phyloP scores from a whole-genome alignment of 208 protist species.

The Leishmania lainsoni region DNA sequence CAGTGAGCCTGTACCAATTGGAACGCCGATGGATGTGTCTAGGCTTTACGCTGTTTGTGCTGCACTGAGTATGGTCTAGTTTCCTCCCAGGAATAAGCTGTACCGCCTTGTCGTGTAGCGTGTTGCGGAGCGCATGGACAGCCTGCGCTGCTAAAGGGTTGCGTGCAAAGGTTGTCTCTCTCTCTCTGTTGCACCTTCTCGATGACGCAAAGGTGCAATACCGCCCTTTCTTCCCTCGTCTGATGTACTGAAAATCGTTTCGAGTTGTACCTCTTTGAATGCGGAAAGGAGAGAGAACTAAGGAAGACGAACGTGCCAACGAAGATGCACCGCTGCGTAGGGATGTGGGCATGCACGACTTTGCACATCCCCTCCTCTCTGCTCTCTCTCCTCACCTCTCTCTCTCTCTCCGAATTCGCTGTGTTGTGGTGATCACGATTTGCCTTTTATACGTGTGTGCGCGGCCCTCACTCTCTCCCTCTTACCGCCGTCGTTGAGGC shows the following conservation, averaged over 20 bases:
- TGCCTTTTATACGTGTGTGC: neutral
- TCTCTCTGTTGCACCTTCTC: neutral
- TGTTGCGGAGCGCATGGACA: neutral
- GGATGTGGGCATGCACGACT: too few species aligned
- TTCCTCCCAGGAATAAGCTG: neutral
- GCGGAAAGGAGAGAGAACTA: too few species aligned
- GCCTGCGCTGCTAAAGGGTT: neutral
- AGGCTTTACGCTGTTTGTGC: constrained; percentile 37
- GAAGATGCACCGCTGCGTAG: too few species aligned
- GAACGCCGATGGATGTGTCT: constrained; percentile 15
- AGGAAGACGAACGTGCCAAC: too few species aligned
- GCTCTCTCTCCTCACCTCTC: neutral
- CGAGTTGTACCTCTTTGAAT: too few species aligned
- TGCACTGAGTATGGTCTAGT: constrained; percentile 42
- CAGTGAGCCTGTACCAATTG: neutral
- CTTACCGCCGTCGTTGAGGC: neutral
- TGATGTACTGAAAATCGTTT: too few species aligned
- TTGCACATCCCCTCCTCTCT: too few species aligned
- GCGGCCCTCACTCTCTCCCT: neutral
- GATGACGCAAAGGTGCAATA: neutral
- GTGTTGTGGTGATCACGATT: neutral
- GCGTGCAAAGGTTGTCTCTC: neutral
- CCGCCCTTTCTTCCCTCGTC: neutral
- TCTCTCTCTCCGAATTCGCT: neutral
- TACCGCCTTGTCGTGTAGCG: neutral